phyloP scores from a whole-genome alignment of 2,329 filamentous ascomycete species.

The Orbilia blumenaviensis region DNA sequence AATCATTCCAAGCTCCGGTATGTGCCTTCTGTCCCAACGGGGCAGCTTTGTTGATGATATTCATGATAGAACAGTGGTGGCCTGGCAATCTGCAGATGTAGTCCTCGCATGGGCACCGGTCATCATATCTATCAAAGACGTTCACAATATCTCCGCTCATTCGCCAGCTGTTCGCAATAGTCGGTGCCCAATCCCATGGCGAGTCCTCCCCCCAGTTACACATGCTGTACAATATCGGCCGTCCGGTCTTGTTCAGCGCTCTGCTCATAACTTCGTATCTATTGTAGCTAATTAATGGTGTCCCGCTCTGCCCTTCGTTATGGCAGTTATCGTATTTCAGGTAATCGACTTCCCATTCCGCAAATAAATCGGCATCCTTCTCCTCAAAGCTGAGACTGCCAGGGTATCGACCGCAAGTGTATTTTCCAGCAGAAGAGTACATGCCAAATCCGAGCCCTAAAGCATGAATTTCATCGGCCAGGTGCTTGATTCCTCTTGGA shows the following conservation, averaged over 20 bases:
- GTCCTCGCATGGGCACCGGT: conserved; percentile 44
- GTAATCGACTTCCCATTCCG: conserved; percentile 66
- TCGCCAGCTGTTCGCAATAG: conserved; percentile 63
- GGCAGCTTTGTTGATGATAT: conserved; percentile 53
- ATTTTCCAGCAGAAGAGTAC: conserved; percentile 68
- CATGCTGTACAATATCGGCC: conserved; percentile 65
- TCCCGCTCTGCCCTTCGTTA: conserved; percentile 66
- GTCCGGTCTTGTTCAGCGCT: conserved; percentile 62
- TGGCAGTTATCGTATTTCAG: conserved; percentile 70
- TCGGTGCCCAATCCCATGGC: conserved; percentile 64
- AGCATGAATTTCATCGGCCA: conserved; percentile 67
- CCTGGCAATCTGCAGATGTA: conserved; percentile 47
- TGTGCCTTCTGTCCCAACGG: conserved; percentile 51
- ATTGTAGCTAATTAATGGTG: conserved; percentile 63
- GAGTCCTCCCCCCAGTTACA: conserved; percentile 70
- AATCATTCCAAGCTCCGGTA: conserved; percentile 56
- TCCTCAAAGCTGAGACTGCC: conserved; percentile 69
- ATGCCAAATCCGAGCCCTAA: conserved; percentile 72
- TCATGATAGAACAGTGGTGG: conserved; percentile 50
- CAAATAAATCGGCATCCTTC: conserved; percentile 66
- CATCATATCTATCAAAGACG: conserved; percentile 49
- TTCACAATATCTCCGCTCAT: conserved; percentile 63
- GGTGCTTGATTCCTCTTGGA: conserved; percentile 68
- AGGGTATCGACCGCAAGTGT: conserved; percentile 69
- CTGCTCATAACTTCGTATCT: conserved; percentile 67